These are phyloP conservation scores for Westerdykella ornata DNA, from an alignment of 2,329 filamentous ascomycete genomes.

Conservation along the genomic window DNA sequence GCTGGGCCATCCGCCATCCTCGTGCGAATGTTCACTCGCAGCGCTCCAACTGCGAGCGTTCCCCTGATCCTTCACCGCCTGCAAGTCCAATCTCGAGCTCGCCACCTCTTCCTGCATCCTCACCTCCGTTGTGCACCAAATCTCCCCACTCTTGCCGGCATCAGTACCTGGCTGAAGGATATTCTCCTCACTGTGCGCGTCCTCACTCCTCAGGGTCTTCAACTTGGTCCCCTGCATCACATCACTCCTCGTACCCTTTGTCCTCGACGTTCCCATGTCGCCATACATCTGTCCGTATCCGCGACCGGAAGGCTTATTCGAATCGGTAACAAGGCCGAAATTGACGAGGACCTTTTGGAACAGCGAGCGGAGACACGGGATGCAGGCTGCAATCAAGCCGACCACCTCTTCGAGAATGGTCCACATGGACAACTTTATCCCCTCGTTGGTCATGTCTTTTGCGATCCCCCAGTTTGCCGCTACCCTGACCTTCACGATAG, in stretches of 20 bases:
- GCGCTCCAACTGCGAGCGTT: too few relatives aligned
- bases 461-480: neutral
- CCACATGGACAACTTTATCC: conserved; percentile 14
- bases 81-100: too few relatives aligned
- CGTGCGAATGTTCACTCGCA: too few relatives aligned
- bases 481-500: conserved; percentile 12
- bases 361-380: conserved; percentile 16
- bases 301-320: conserved; percentile 4
- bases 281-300: conserved; percentile 9
- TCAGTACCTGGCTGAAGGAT: conserved; percentile 2
- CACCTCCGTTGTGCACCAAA: conserved; percentile 12
- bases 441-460: conserved; percentile 4
- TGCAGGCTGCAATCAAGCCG: conserved; percentile 14
- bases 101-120: neutral
- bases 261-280: neutral
- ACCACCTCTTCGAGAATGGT: conserved; percentile 12
- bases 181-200: conserved; percentile 9
- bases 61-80: too few relatives aligned
- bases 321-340: conserved; percentile 7
- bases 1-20: too few relatives aligned
- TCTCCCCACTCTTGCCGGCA: conserved; percentile 6
- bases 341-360: conserved; percentile 12
- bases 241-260: neutral
- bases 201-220: conserved; percentile 7
- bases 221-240: conserved; percentile 1